Evolutionary conservation across 306 rosid species (phyloP).

Genomic region (Dalbergia cochinchinensis): DNA sequence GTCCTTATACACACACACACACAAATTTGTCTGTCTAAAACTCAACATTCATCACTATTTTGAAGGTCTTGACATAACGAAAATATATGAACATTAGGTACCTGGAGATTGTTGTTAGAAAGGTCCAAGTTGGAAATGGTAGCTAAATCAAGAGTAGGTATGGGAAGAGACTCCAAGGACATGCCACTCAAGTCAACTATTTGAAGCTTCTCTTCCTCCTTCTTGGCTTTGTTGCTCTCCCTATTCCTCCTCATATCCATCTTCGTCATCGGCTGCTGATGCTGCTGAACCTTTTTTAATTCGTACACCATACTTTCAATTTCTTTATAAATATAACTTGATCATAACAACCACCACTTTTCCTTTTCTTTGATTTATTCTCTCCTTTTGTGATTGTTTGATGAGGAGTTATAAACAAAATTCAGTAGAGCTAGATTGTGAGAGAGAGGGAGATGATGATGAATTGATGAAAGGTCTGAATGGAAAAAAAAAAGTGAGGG

Average conservation of each 20-base stretch:
- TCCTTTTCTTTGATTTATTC: background rate
- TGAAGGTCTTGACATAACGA: background rate
- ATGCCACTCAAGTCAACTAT: conserved; percentile 76
- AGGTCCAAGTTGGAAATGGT: conserved; percentile 73
- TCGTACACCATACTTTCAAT: conserved; percentile 45
- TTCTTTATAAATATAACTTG: too few relatives aligned
- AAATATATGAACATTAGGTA: background rate
- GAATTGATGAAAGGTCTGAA: background rate
- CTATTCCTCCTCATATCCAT: conserved; percentile 38
- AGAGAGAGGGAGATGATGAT: background rate
- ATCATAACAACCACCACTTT: background rate
- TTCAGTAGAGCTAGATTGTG: background rate
- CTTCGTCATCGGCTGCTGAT: conserved; percentile 19
- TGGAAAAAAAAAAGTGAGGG: background rate
- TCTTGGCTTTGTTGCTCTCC: conserved; percentile 32
- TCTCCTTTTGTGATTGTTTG: too few relatives aligned
- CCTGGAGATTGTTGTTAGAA: conserved; percentile 91
- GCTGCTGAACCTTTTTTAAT: conserved; percentile 31
- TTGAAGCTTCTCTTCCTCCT: conserved; percentile 54
- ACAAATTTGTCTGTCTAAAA: too few relatives aligned
- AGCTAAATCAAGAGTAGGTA: conserved; percentile 66
- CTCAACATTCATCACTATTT: background rate
- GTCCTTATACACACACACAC: too few relatives aligned
- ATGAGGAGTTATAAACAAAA: too few relatives aligned
- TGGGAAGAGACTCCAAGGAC: conserved; percentile 76